phyloP scores from a whole-genome alignment of 2,329 filamentous ascomycete genomes.

The Alternaria brassicae region DNA sequence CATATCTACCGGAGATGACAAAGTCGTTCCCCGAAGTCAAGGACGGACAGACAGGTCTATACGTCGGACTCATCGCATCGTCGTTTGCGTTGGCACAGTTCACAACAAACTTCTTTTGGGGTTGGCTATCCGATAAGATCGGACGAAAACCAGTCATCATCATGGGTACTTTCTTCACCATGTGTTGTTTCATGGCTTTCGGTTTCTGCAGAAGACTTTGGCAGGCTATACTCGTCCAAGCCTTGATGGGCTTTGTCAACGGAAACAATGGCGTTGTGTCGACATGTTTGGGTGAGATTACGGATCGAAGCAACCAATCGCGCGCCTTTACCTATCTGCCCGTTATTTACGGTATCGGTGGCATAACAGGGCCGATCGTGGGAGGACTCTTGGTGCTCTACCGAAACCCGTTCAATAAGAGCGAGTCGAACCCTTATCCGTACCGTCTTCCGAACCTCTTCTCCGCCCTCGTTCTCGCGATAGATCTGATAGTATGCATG shows the following conservation, averaged over 20 bases:
- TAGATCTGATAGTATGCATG: constrained; percentile 76
- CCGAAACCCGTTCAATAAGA: constrained; percentile 62
- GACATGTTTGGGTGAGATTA: constrained; percentile 93
- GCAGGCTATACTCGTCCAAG: constrained; percentile 86
- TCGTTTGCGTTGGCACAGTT: constrained; percentile 93
- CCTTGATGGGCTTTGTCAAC: constrained; percentile 90
- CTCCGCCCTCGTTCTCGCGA: constrained; percentile 72
- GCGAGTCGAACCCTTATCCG: constrained; percentile 69
- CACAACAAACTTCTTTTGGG: constrained; percentile 90
- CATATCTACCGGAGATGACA: constrained; percentile 94
- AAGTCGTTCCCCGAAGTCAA: constrained; percentile 82
- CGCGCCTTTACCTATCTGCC: constrained; percentile 92
- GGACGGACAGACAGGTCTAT: constrained; percentile 75
- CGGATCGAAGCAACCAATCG: constrained; percentile 93
- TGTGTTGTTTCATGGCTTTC: constrained; percentile 82
- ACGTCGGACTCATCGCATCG: constrained; percentile 89
- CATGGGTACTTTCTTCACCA: constrained; percentile 81
- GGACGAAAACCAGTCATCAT: constrained; percentile 85
- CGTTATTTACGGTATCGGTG: constrained; percentile 93
- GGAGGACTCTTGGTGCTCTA: constrained; percentile 81
- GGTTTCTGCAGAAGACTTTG: constrained; percentile 83
- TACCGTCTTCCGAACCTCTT: constrained; percentile 87
- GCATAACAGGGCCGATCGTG: constrained; percentile 90
- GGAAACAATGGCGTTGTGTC: constrained; percentile 95
- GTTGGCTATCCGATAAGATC: constrained; percentile 79